Conservation (phyloP, 208 protist species). For the Leishmania tropica region DNA sequence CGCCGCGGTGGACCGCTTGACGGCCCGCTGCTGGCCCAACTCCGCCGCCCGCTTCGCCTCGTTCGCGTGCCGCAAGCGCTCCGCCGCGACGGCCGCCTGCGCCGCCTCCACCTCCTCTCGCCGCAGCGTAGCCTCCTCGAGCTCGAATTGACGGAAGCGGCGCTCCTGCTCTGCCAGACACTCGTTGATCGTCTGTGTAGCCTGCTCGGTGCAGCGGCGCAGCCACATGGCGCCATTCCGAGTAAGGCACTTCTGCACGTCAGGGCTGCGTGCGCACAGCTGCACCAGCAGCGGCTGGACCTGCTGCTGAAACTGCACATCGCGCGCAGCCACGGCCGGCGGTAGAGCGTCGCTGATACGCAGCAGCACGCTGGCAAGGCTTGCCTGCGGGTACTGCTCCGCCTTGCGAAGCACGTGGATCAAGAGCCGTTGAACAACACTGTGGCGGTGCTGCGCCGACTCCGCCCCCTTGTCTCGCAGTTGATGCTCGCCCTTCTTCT, state of each 20-base stretch:
- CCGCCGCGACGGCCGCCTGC: slow-evolving; percentile 10
- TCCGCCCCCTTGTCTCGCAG: background rate
- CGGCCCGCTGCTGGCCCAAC: slow-evolving; percentile 3
- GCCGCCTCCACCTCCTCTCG: slow-evolving; percentile 27
- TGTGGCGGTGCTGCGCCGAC: slow-evolving; percentile 12
- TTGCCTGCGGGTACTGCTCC: slow-evolving; percentile 31
- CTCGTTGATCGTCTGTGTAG: slow-evolving; percentile 38
- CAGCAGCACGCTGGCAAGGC: slow-evolving; percentile 37
- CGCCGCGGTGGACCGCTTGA: background rate
- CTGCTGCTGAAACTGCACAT: slow-evolving; percentile 32
- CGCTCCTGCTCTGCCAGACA: slow-evolving; percentile 55
- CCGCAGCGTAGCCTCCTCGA: slow-evolving; percentile 46
- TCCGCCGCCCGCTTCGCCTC: slow-evolving; percentile 16
- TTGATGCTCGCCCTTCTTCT: background rate
- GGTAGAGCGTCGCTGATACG: slow-evolving; percentile 55
- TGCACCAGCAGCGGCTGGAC: slow-evolving; percentile 42
- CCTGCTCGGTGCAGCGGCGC: slow-evolving; percentile 28
- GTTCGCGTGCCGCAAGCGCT: slow-evolving; percentile 33
- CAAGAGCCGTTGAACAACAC: slow-evolving; percentile 43
- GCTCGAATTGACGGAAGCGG: slow-evolving; percentile 61
- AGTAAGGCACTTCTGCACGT: slow-evolving; percentile 27
- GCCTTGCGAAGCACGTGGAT: slow-evolving; percentile 50
- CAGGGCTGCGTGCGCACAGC: slow-evolving; percentile 31
- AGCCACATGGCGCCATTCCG: slow-evolving; percentile 58
- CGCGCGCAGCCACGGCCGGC: slow-evolving; percentile 9